Conservation (phyloP, 176 grass and related monocot genomes). For the Echinochloa phyllopogon region DNA sequence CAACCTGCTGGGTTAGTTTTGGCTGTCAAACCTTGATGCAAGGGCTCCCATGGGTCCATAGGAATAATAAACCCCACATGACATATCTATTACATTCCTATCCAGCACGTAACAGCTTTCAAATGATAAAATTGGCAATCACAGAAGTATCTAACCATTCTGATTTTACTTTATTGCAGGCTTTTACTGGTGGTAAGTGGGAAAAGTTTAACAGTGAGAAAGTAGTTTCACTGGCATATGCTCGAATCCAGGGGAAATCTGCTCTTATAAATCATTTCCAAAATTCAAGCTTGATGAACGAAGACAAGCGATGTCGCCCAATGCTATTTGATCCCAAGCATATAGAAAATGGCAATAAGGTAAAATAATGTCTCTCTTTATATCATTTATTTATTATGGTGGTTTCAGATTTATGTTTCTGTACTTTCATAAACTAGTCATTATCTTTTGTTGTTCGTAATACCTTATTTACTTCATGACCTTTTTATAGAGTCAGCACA, state of each 20-base stretch:
- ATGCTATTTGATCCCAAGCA: conserved; percentile 50
- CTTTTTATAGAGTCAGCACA: background rate
- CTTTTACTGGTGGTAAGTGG: conserved; percentile 55
- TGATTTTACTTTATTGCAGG: conserved; percentile 29
- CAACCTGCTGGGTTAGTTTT: background rate
- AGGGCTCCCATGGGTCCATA: background rate
- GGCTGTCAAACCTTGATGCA: background rate
- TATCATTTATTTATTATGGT: conserved; percentile 7
- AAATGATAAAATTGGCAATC: conserved; percentile 14
- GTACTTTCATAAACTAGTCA: background rate
- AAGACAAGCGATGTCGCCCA: conserved; percentile 51
- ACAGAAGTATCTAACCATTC: background rate
- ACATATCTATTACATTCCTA: background rate
- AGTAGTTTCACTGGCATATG: conserved; percentile 59
- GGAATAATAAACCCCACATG: background rate
- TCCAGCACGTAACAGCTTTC: background rate
- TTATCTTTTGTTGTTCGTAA: background rate
- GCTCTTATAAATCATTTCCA: conserved; percentile 45
- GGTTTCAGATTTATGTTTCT: background rate
- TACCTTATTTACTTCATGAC: background rate
- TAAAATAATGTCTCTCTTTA: conserved; percentile 17
- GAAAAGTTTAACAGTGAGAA: conserved; percentile 56
- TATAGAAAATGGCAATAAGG: conserved; percentile 29
- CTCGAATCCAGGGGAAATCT: conserved; percentile 53
- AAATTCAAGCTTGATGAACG: conserved; percentile 2